Conservation (phyloP, 2,329 filamentous ascomycete species). For the Laburnicola sp. region DNA sequence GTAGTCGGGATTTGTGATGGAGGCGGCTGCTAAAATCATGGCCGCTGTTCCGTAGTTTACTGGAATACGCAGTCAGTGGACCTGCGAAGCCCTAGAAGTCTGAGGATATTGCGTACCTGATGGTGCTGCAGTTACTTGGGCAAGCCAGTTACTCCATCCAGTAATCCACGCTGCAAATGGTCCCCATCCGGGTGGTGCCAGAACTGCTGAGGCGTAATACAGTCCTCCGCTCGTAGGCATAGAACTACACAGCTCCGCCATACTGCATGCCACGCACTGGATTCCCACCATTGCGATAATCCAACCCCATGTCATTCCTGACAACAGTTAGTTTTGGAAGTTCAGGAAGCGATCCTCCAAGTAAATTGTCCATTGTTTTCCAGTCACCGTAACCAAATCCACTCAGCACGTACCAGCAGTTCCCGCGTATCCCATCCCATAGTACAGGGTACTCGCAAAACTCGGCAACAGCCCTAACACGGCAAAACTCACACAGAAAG, state of each 20-base stretch:
- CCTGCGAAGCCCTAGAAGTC: neutral
- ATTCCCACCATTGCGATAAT: conserved; percentile 73
- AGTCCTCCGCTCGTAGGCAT: conserved; percentile 74
- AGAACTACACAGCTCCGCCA: conserved; percentile 70
- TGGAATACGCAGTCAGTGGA: conserved; percentile 1
- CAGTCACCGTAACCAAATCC: neutral
- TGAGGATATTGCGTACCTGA: conserved; percentile 43
- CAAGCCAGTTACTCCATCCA: conserved; percentile 71
- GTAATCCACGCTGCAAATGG: conserved; percentile 70
- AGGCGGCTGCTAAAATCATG: conserved; percentile 72
- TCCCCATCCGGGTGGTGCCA: conserved; percentile 67
- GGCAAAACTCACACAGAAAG: conserved; percentile 74
- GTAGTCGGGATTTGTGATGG: conserved; percentile 69
- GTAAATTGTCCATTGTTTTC: neutral
- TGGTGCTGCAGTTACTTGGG: conserved; percentile 67
- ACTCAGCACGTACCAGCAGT: conserved; percentile 40
- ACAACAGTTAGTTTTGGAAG: conserved; percentile 8
- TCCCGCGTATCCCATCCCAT: conserved; percentile 62
- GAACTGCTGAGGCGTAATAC: conserved; percentile 73
- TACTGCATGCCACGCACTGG: conserved; percentile 66
- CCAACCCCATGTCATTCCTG: conserved; percentile 77
- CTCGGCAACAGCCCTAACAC: conserved; percentile 71
- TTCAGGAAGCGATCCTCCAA: neutral
- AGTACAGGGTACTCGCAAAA: conserved; percentile 71
- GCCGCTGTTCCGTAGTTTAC: conserved; percentile 68